Base-by-base conservation (phyloP, 129 eudicot species). In the Erigeron canadensis region DNA sequence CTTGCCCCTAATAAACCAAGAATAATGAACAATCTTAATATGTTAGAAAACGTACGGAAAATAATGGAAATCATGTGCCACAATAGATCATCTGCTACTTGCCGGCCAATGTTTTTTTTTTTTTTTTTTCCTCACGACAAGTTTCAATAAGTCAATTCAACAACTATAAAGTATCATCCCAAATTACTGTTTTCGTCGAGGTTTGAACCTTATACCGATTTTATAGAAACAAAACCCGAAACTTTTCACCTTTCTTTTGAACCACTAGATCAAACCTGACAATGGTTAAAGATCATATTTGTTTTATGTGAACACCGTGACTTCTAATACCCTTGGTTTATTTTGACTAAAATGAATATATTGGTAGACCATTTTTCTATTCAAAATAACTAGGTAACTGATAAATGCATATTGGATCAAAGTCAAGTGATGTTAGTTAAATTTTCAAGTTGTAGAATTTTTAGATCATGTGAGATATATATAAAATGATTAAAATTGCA, bases 251-350 rank as follows among this genome's bases (percentile, higher is more conserved):
- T 28, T 3, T 3, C 1, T 3, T 1, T 28, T 28, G 34, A 3
- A 28, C 3, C 1, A 28, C 34, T 28, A 28, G 34, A 28, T 28
- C 34, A 28, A 28, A 0, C 3, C 0, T 2, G 34, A 3, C 34
- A 51, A 50, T 55, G 64, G 64, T 70, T 56, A 12, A 42, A 50
- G 17, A 6, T 9, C 11, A 42, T 19, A 40, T 1, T 8, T 42
- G 65, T 40, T 54, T 51, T 19, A 18, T 70, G 23, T 71, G 64
- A 71, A 40, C 75, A 42, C 19, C 8, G 39, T 39, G 75, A 71
- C 65, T 70, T 71, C 42, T 5, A n/a, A 40, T 12, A 8, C 54
- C 42, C 61, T 47, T 2, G 13, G 40, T 56, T 55, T 38, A 34
- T 19, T 56, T 53, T 70, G 74, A 69, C 45, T 28, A 34, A 50